These are phyloP conservation scores for Phytomonas sp. DNA, from an alignment of 208 protist species.

Conservation along the genomic window DNA sequence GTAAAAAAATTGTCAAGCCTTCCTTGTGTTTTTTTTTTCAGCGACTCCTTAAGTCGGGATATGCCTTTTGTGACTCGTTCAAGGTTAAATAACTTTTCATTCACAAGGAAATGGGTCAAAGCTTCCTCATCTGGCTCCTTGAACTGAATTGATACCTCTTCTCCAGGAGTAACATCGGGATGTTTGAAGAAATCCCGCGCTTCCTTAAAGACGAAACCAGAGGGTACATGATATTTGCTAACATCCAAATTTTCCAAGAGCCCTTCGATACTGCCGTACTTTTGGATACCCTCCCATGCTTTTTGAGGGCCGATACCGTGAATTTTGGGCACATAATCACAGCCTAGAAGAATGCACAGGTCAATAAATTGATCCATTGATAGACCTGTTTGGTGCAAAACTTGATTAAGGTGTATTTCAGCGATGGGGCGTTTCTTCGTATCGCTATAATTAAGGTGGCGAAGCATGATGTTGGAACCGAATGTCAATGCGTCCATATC, in stretches of 20 bases:
- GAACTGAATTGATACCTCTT: slow-evolving; percentile 89
- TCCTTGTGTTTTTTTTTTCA: slow-evolving; percentile 74
- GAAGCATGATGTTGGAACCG: slow-evolving; percentile 92
- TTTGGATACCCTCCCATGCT: slow-evolving; percentile 92
- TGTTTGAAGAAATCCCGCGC: slow-evolving; percentile 89
- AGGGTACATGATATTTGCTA: slow-evolving; percentile 72
- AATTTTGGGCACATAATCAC: slow-evolving; percentile 98
- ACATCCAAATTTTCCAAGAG: slow-evolving; percentile 91
- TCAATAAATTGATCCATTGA: slow-evolving; percentile 96
- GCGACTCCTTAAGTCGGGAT: slow-evolving; percentile 55
- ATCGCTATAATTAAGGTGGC: slow-evolving; percentile 95
- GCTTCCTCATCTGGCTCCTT: slow-evolving; percentile 95
- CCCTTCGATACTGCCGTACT: slow-evolving; percentile 93
- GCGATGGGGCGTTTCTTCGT: slow-evolving; percentile 94
- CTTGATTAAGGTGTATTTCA: slow-evolving; percentile 89
- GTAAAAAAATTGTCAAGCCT: slow-evolving; percentile 90
- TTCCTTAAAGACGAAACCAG: slow-evolving; percentile 85
- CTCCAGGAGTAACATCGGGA: slow-evolving; percentile 81
- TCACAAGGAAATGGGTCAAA: slow-evolving; percentile 95
- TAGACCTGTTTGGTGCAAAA: slow-evolving; percentile 75
- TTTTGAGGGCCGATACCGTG: slow-evolving; percentile 95
- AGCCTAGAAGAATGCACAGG: slow-evolving; percentile 99
- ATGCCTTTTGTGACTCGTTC: slow-evolving; percentile 84
- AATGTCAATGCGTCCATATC: slow-evolving; percentile 99
- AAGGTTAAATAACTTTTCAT: slow-evolving; percentile 96